Evolutionary conservation across 371 early-diverging fungal genomes (phyloP), one percentile per base, ranked within the genome.

Genomic region (Mortierella sp.): DNA sequence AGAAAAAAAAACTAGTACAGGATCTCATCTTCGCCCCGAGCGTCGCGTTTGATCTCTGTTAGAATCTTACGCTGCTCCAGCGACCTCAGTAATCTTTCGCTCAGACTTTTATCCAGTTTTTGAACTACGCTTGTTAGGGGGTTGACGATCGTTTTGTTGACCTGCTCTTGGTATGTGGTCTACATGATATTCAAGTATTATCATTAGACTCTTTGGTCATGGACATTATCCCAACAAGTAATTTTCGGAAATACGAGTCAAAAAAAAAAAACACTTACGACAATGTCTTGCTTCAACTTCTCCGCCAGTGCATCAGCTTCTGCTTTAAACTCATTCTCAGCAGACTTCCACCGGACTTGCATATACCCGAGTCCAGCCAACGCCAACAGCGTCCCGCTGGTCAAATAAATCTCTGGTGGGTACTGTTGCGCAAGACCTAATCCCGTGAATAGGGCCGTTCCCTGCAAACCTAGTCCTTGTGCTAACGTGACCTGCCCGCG

Each of bases 301-400:
- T 72, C 70, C 2, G 83, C 76, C 30, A 81, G 40, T 0, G 69
- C 64, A 14, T 81, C 73, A 3, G 83, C 76, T 52, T 81, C 76
- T 0, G 76, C 67, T 39, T 67, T 72, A 51, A 81, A 81, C 68
- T 81, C 83, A 20, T 59, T 76, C 83, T 81, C 76, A 0, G 83
- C 83, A 14, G 83, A 76, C 62, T 81, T 81, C 83, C 83, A 81
- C 24, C 83, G 72, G 28, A 76, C 30, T 20, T 81, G 83, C 76
- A 81, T 67, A 26, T 81, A 81, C 9, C 83, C 83, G 47, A 81
- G 37, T n/a, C 83, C 83, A 22, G 67, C 70, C 54, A 73, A 30
- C 3, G 83, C 72, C n/a, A 81, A 52, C 40, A 72, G 12, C 1
- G 73, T 57, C 0, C 76, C 76, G 47, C 83, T 81, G 0, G 73